These are phyloP conservation scores for Suillus ampliporus DNA, from an alignment of 768 basidiomycete species.

Conservation along the genomic window DNA sequence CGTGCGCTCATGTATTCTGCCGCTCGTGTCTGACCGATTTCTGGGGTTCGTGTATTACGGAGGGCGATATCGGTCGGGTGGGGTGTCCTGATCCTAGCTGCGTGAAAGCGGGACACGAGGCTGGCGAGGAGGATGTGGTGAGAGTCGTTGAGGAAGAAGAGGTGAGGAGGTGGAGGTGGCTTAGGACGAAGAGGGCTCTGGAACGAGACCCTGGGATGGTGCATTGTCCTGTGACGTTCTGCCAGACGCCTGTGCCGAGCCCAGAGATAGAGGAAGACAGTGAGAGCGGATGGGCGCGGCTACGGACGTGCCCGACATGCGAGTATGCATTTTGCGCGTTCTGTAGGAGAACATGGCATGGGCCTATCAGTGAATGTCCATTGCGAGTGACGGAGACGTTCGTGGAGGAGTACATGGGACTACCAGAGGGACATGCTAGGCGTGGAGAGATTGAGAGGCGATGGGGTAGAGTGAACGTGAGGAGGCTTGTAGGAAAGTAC, in stretches of 20 bases:
- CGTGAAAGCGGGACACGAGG: constrained; percentile 64
- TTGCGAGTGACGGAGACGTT: constrained; percentile 70
- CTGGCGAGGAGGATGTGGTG: constrained; percentile 73
- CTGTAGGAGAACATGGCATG: constrained; percentile 89
- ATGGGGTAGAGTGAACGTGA: constrained; percentile 67
- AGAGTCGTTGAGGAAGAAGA: constrained; percentile 70
- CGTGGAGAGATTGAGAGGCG: constrained; percentile 61
- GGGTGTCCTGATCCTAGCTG: constrained; percentile 84
- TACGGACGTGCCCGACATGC: constrained; percentile 75
- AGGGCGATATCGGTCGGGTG: constrained; percentile 78
- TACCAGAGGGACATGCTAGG: constrained; percentile 55
- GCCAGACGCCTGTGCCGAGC: constrained; percentile 79
- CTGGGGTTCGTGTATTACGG: constrained; percentile 81
- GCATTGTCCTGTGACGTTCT: constrained; percentile 80
- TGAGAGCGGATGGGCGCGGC: constrained; percentile 72
- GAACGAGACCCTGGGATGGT: constrained; percentile 84
- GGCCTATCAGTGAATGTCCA: constrained; percentile 73
- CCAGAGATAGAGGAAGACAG: constrained; percentile 50
- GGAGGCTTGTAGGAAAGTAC: constrained; percentile 62
- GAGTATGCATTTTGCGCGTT: constrained; percentile 83
- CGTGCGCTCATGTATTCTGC: constrained; percentile 84
- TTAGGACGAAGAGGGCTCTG: constrained; percentile 70
- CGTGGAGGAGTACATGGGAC: constrained; percentile 68
- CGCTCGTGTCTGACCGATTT: constrained; percentile 79
- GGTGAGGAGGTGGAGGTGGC: constrained; percentile 76